phyloP scores from a whole-genome alignment of 164 flowering plant genomes.

The Brasenia schreberi region DNA sequence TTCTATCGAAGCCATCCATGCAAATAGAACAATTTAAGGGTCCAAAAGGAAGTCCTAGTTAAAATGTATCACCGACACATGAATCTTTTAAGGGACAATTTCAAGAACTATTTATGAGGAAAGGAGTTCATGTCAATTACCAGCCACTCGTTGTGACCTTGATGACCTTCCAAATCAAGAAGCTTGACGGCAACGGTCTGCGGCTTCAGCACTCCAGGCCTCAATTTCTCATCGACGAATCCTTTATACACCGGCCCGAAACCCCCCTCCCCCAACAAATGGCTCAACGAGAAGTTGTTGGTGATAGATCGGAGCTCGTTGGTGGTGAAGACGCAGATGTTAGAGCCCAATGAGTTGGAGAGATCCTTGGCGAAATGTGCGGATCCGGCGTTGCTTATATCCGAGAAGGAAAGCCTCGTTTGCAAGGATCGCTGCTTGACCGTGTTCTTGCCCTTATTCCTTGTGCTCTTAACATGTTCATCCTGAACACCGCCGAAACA shows the following conservation, averaged over 20 bases:
- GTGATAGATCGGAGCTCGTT: constrained; percentile 48
- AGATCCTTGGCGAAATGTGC: constrained; percentile 34
- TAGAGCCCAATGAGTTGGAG: constrained; percentile 41
- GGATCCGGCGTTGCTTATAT: constrained; percentile 15
- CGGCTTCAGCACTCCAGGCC: constrained; percentile 39
- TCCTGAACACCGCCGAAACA: neutral
- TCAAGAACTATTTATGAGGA: neutral
- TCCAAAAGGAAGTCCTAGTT: no score
- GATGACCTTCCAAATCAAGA: constrained; percentile 61
- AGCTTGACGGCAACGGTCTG: constrained; percentile 70
- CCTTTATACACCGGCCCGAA: constrained; percentile 80
- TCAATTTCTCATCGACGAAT: constrained; percentile 45
- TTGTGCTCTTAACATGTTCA: neutral
- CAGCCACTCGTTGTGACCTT: constrained; percentile 93
- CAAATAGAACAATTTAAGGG: no score
- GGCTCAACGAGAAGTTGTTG: constrained; percentile 28
- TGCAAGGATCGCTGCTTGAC: neutral
- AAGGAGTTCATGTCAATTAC: constrained; percentile 20
- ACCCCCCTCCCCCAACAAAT: constrained; percentile 70
- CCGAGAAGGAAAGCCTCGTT: neutral
- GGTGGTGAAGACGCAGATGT: constrained; percentile 43
- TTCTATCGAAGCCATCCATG: no score
- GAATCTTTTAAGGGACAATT: no score
- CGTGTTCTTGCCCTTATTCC: neutral
- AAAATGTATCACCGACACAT: no score